Conservation (phyloP, 208 protist genomes). For the Leishmania aethiopica region DNA sequence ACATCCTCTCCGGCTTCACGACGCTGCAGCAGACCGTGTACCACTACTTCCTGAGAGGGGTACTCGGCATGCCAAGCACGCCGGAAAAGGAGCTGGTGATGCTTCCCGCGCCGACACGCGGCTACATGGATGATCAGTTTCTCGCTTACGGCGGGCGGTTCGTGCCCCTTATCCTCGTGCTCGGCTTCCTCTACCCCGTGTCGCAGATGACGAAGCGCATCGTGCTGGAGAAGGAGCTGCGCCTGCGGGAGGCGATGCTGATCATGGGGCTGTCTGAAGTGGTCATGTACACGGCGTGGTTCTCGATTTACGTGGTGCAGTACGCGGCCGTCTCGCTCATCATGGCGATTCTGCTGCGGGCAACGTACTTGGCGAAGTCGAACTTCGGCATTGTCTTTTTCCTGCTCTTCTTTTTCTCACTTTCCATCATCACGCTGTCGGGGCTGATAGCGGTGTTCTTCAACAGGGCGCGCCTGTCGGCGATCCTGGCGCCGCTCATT, state of each 20-base stretch:
- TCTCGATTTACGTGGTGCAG: constrained; percentile 64
- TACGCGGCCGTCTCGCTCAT: constrained; percentile 52
- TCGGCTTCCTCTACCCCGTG: constrained; percentile 73
- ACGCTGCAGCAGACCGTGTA: constrained; percentile 58
- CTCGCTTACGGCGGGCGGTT: constrained; percentile 47
- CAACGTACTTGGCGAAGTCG: constrained; percentile 49
- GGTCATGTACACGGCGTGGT: constrained; percentile 65
- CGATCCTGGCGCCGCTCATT: constrained; percentile 62
- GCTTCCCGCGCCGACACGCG: constrained; percentile 42
- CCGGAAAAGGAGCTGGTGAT: constrained; percentile 31
- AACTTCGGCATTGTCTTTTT: constrained; percentile 61
- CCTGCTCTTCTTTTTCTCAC: constrained; percentile 62
- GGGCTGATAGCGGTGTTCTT: constrained; percentile 70
- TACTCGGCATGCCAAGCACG: constrained; percentile 34
- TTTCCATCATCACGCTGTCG: constrained; percentile 58
- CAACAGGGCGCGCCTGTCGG: constrained; percentile 59
- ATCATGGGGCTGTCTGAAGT: constrained; percentile 81
- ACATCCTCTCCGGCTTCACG: constrained; percentile 67
- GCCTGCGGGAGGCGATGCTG: constrained; percentile 70
- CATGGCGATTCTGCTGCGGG: constrained; percentile 57
- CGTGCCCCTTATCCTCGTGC: constrained; percentile 68
- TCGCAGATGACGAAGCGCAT: constrained; percentile 48
- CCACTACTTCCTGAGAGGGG: constrained; percentile 43
- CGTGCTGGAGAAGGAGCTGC: constrained; percentile 78
- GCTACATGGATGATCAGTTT: constrained; percentile 52